Base-by-base conservation (phyloP, 2,329 filamentous ascomycete species). In the Phaeophleospora eucalypticola region DNA sequence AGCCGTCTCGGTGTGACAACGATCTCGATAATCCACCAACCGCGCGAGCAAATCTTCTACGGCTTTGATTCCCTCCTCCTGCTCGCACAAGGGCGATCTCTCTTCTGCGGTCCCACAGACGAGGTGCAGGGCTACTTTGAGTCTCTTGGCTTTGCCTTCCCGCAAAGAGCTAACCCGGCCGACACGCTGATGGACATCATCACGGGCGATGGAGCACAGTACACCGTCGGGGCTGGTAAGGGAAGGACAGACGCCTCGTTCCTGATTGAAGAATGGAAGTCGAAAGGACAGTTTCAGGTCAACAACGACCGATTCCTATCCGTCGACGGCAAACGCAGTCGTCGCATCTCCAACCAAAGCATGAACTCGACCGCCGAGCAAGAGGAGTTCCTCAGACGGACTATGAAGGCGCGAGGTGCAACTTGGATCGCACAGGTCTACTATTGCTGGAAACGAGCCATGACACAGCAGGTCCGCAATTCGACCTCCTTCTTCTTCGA, bases 151-250 rank as follows among this genome's bases (percentile, higher is more conserved):
- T 82, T 76, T 59, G 56, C 61, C 0, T 79, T 82, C 41, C 62
- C 65, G 1, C 43, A 62, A 14, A 68, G 75, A 46, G 69, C 68
- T 36, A 83, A 83, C 52, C 72, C 71, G 4, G 79, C 76, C 7
- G 80, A 83, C 51, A 68, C 77, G 1, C 71, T 82, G 18, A 79
- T 79, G n/a, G 79, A 83, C 43, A 81, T 82, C 52, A 76, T 82
- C 55, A 78, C 77, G 0, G 79, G 79, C 2, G 77, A 80, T 51
- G 78, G 78, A 0, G 65, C 71, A 12, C 59, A 67, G 10, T 80
- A 81, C 62, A 77, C 52, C 7, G 36, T 52, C 4, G 49, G 52
- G 9, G 36, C 36, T 6, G 38, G 46, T 2, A 52, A 78, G 52
- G 55, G 49, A 3, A 58, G 57, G 0, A 74, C 73, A 3, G 72